Evolutionary conservation across 257 asterid genomes (phyloP), one percentile per base, ranked within the genome.

Genomic region (Nicotiana otophora): DNA sequence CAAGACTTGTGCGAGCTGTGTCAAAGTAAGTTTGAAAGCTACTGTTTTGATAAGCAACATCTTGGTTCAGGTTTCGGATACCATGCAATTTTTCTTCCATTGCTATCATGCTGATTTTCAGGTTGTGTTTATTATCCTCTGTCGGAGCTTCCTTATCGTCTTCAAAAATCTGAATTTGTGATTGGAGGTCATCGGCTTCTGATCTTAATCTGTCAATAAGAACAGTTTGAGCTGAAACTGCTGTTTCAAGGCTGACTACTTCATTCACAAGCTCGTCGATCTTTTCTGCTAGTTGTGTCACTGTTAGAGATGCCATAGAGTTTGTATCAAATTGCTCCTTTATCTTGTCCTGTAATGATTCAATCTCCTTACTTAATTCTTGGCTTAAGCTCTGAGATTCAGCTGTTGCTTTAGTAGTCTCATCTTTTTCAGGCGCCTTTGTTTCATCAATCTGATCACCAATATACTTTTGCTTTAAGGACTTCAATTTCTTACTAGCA

Each of bases 171-270:
- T 69, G 84, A 30, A 94, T 85, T 81, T 92, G 94, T 20, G 83
- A 55, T 30, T 91, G 94, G 6, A 96, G 95, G n/a, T 96, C 95
- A 78, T 87, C 90, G 0, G 92, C 83, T 67, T 93, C 98, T 3
- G 91, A 86, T 83, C 90, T 89, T 72, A 96, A 77, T 54, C 94
- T 89, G 82, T 91, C 89, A 8, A 96, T 91, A 10, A 91, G 91
- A 81, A 90, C 91, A 20, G 97, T 90, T 86, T 96, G 98, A 20
- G 98, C 87, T n/a, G 97, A 92, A 20, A 96, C 95, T 0, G 96
- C 89, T 5, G 91, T 90, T 84, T 96, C 98, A 20, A 94, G 85
- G 83, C 82, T 82, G 74, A 96, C 87, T 87, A 94, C 96, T 88
- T 91, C 95, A 82, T 77, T 90, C 26, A 93, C 98, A 17, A 96